Evolutionary conservation across 257 asterid genomes (phyloP), one percentile per base, ranked within the genome.

Genomic region (Jacaranda mimosifolia): DNA sequence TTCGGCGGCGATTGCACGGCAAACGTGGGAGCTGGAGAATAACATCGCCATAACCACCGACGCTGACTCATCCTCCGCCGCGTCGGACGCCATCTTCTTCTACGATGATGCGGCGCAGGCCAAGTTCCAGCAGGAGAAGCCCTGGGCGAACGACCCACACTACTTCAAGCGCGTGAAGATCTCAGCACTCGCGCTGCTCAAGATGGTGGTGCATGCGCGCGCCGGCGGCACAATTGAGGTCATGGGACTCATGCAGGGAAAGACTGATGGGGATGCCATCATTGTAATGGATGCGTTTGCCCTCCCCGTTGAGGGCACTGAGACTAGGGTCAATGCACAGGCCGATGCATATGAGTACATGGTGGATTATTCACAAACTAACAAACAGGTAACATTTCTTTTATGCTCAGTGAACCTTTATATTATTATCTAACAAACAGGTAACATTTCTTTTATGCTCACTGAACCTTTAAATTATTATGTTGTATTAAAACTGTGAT

Each of bases 181-280:
- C 83, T 93, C 97, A 17, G 98, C 98, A 0, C 97, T 96, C 58
- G 99, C 99, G 17, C 96, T 96, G 1, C 97, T 96, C 53, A 96
- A 96, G 88, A 96, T 96, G 99, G 98, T 96, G 35, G 97, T 96
- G 19, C 99, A 96, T 84, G 97, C 99, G 12, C 99, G 99, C 80
- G 93, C 99, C 49, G 98, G 99, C 3, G 99, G 98, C 32, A 96
- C 96, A 19, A 96, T 96, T 64, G 99, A 96, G 83, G 94, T 96
- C 73, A 93, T 96, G 99, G 99, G 99, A 5, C 94, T 96, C 13
- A 96, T 96, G 98, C 99, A 93, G 85, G 99, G 99, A 15, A 96
- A 96, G 81, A 93, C 96, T 18, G 98, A 96, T 60, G 98, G 98
- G 7, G 99, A 96, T 77, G 86, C 97, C 43, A 90, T 96, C 57